These are phyloP conservation scores for Globisporangium sylvaticum DNA, from an alignment of 352 stramenopile species.

Conservation along the genomic window DNA sequence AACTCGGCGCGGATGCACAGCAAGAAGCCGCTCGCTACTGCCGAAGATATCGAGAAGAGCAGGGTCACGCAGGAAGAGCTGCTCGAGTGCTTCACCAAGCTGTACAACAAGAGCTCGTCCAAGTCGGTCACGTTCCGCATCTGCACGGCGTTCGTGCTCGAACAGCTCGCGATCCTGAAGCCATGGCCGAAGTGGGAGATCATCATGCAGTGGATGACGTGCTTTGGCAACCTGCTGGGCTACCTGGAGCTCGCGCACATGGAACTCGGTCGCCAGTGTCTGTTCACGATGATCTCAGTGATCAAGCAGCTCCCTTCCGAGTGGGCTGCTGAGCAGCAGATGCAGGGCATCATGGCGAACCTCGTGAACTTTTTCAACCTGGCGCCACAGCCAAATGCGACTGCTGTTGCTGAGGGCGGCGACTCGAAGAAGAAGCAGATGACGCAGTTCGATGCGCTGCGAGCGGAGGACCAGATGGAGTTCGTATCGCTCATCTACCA, in stretches of 20 bases:
- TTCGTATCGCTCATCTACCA: slow-evolving; percentile 78
- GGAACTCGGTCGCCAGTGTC: slow-evolving; percentile 48
- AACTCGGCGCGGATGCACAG: slow-evolving; percentile 2
- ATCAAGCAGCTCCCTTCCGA: slow-evolving; percentile 74
- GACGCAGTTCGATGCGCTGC: slow-evolving; percentile 51
- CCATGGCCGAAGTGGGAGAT: slow-evolving; percentile 51
- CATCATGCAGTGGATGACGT: slow-evolving; percentile 67
- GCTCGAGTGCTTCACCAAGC: slow-evolving; percentile 52
- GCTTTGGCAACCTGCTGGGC: slow-evolving; percentile 56
- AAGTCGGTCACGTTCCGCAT: slow-evolving; percentile 70
- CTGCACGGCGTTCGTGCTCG: slow-evolving; percentile 68
- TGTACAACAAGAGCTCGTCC: slow-evolving; percentile 63
- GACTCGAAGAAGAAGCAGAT: slow-evolving; percentile 6
- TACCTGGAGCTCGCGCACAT: slow-evolving; percentile 60
- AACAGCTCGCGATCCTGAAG: slow-evolving; percentile 47
- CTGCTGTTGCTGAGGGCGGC: neutral
- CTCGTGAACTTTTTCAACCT: slow-evolving; percentile 67
- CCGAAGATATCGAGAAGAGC: neutral
- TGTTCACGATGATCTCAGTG: slow-evolving; percentile 70
- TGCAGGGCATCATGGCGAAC: slow-evolving; percentile 54
- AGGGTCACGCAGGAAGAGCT: slow-evolving; percentile 31
- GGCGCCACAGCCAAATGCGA: slow-evolving; percentile 13
- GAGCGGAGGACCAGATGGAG: slow-evolving; percentile 48
- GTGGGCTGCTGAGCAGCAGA: slow-evolving; percentile 32
- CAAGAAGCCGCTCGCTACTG: neutral